Base-by-base conservation (phyloP, 2,329 filamentous ascomycete genomes). In the Sarocladiaceae sp. region DNA sequence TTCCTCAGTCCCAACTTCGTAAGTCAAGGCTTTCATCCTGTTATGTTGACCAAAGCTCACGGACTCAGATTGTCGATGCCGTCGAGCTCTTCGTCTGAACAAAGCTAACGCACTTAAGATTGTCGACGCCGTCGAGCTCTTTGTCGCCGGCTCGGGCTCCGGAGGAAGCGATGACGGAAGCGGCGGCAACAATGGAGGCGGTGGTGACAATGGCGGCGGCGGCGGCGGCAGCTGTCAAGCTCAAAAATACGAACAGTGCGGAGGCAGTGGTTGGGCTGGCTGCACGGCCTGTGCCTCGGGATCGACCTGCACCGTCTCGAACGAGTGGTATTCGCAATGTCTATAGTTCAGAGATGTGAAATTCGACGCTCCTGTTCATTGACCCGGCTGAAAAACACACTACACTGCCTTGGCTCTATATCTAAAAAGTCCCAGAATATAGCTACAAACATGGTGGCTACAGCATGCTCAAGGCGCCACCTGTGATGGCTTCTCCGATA, bases 1-100 rank as follows among this genome's bases (percentile, higher is more conserved):
- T 86, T 75, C 62, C 65, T 87, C 55, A 77, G 73, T 51, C 83
- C 84, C 2, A 87, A 83, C 62, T 70, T 77, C 52, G 71, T 74
- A 52, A 48, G 44, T 48, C 10, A 13, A 12, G 22, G 22, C 26
- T 4, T 10, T 35, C 17, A 6, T 33, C n/a, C n/a, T n/a, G n/a
- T n/a, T n/a, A n/a, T n/a, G n/a, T n/a, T n/a, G n/a, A n/a, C n/a
- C n/a, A n/a, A n/a, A n/a, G n/a, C n/a, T n/a, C n/a, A n/a, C n/a
- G n/a, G n/a, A n/a, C n/a, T n/a, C n/a, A 48, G 44, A 31, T 48
- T 23, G 15, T 48, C 18, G 44, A 48, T 17, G 44, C 44, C 29
- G 26, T 48, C 18, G 44, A 48, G 20, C 28, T 48, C 15, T 48
- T 48, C n/a, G 35, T 17, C 4, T n/a, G n/a, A n/a, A n/a, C n/a